Evolutionary conservation across 805 yeast species (phyloP).

Genomic region (Starmerella riodocensis): DNA sequence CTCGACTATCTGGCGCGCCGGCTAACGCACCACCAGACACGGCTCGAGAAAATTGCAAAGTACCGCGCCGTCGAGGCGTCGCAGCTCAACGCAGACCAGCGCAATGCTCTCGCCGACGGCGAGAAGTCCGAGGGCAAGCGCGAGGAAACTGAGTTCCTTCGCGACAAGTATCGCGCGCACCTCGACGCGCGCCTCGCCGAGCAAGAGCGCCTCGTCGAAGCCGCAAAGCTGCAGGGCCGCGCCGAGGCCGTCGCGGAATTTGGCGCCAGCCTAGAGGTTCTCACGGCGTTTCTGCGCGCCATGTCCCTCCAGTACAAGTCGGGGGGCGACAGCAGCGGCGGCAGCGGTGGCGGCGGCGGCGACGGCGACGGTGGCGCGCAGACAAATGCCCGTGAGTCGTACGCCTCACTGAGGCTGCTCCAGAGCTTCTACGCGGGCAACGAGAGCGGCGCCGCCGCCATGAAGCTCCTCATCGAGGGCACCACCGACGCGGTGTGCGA

Average conservation of each 20-base stretch:
- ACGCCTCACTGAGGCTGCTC: conserved; percentile 1
- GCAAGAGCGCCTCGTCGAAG: background rate
- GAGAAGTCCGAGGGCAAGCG: background rate
- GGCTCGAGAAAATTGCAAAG: background rate
- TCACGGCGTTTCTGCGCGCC: background rate
- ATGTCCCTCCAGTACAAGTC: conserved; percentile 2
- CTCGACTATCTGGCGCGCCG: conserved; percentile 1
- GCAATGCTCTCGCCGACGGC: background rate
- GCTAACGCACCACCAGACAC: background rate
- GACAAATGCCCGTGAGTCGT: background rate
- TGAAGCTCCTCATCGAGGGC: background rate
- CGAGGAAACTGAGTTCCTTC: background rate
- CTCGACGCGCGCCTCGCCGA: background rate
- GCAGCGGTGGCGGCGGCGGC: too few species aligned
- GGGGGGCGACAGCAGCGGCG: background rate
- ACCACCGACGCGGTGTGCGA: background rate
- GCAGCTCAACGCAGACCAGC: conserved; percentile 4
- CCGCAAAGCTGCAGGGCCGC: background rate
- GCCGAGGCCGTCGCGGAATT: conserved; percentile 1
- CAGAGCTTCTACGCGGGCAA: conserved; percentile 4
- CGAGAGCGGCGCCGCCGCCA: conserved; percentile 1
- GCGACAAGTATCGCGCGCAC: background rate
- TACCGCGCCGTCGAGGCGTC: conserved; percentile 1
- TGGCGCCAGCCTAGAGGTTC: background rate
- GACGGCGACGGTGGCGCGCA: too few species aligned